phyloP scores from a whole-genome alignment of 2,329 filamentous ascomycete genomes.

The Aspergillus unguis region DNA sequence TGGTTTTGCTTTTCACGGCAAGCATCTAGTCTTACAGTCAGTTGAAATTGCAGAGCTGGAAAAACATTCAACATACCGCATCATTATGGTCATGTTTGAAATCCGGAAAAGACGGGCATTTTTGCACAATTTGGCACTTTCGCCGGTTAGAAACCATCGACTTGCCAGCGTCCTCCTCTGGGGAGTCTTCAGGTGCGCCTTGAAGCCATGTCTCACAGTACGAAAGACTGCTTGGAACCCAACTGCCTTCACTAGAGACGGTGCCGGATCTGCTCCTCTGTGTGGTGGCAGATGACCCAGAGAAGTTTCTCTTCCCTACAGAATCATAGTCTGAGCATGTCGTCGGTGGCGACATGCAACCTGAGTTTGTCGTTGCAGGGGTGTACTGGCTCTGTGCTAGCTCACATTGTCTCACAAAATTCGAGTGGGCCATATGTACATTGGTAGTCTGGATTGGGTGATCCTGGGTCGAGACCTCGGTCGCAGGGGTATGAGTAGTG shows the following conservation, averaged over 20 bases:
- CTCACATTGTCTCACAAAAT: slow-evolving; percentile 29
- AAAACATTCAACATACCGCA: slow-evolving; percentile 5
- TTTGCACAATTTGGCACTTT: slow-evolving; percentile 38
- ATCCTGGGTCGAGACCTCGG: slow-evolving; percentile 8
- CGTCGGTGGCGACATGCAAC: slow-evolving; percentile 13
- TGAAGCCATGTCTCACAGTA: slow-evolving; percentile 40
- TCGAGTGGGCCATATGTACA: slow-evolving; percentile 34
- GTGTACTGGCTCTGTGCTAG: slow-evolving; percentile 14
- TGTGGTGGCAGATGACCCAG: slow-evolving; percentile 21
- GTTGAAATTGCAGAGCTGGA: slow-evolving; percentile 14
- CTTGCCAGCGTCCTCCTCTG: slow-evolving; percentile 23
- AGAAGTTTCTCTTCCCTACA: slow-evolving; percentile 14
- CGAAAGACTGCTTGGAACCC: slow-evolving; percentile 36
- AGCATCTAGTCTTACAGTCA: slow-evolving; percentile 27
- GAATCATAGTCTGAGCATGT: slow-evolving; percentile 14
- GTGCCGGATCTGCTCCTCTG: slow-evolving; percentile 33
- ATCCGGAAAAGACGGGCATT: slow-evolving; percentile 28
- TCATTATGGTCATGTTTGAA: slow-evolving; percentile 18
- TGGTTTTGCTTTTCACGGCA: slow-evolving; percentile 35
- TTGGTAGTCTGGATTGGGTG: slow-evolving; percentile 23
- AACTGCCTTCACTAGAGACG: slow-evolving; percentile 37
- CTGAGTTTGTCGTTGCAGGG: slow-evolving; percentile 8
- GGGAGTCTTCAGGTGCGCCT: slow-evolving; percentile 31
- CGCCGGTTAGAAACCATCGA: slow-evolving; percentile 31
- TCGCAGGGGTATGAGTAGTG: slow-evolving; percentile 15